phyloP scores from a whole-genome alignment of 2,329 filamentous ascomycete species.

The Xylaria polymorpha region DNA sequence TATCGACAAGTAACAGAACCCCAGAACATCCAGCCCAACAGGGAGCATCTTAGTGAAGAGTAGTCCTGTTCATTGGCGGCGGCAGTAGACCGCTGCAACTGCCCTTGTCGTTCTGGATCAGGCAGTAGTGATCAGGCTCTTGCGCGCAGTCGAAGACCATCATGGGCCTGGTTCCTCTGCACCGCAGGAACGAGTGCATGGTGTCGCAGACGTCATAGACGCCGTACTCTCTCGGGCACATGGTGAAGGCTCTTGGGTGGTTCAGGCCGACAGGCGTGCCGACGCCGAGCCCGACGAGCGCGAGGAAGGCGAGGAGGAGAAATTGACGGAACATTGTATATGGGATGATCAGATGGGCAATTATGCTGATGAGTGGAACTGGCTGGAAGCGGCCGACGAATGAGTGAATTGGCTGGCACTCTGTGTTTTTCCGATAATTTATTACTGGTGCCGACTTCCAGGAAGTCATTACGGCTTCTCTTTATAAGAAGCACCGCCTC shows the following conservation, averaged over 20 bases:
- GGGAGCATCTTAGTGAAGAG: slow-evolving; percentile 8
- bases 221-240: slow-evolving; percentile 31
- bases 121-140: slow-evolving; percentile 34
- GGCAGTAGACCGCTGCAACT: slow-evolving; percentile 34
- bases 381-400: slow-evolving; percentile 3
- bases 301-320: slow-evolving; percentile 27
- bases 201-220: slow-evolving; percentile 42
- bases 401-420: slow-evolving; percentile 18
- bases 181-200: slow-evolving; percentile 36
- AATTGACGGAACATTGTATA: slow-evolving; percentile 30
- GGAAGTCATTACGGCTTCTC: slow-evolving; percentile 13
- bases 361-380: slow-evolving; percentile 20
- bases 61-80: slow-evolving; percentile 35
- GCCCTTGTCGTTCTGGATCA: slow-evolving; percentile 36
- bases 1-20: not conserved
- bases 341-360: not conserved
- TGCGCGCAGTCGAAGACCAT: slow-evolving; percentile 38
- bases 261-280: slow-evolving; percentile 26
- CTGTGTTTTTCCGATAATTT: slow-evolving; percentile 27
- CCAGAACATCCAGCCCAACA: not conserved
- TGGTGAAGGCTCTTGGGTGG: slow-evolving; percentile 6
- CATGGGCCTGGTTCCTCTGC: slow-evolving; percentile 27
- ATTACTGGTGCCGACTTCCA: slow-evolving; percentile 23
- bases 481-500: slow-evolving; percentile 26
- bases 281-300: slow-evolving; percentile 29